These are phyloP conservation scores for Talaromyces thailandensis DNA, from an alignment of 495 filamentous ascomycete genomes.

Conservation along the genomic window DNA sequence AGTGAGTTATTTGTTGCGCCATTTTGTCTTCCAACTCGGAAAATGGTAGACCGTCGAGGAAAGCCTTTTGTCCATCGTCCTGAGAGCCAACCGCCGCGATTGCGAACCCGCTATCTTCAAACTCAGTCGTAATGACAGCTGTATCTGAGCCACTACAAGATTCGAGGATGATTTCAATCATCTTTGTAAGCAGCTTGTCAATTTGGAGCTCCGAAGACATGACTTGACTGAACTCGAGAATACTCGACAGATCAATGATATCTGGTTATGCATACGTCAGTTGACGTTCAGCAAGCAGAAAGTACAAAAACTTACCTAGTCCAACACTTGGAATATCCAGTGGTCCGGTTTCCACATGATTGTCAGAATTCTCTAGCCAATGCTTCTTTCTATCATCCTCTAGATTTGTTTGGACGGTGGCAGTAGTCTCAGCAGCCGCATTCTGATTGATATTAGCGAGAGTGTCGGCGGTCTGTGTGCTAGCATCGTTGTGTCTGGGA, in stretches of 20 bases:
- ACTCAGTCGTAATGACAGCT: conserved; percentile 69
- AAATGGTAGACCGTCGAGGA: conserved; percentile 56
- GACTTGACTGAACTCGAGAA: conserved; percentile 80
- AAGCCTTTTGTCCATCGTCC: conserved; percentile 47
- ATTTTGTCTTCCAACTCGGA: conserved; percentile 55
- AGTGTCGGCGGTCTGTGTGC: conserved; percentile 60
- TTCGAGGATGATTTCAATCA: conserved; percentile 84
- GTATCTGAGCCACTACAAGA: conserved; percentile 75
- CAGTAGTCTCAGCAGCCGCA: conserved; percentile 36
- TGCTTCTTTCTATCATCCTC: conserved; percentile 55
- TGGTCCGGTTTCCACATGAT: conserved; percentile 23
- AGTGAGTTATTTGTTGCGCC: conserved; percentile 70
- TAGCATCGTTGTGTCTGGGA: conserved; percentile 54
- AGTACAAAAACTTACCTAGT: conserved; percentile 18
- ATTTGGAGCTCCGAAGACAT: conserved; percentile 84
- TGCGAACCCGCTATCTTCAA: conserved; percentile 60
- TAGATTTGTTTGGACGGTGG: conserved; percentile 22
- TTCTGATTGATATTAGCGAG: conserved; percentile 43
- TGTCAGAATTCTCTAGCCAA: conserved; percentile 64
- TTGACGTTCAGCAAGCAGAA: conserved; percentile 18
- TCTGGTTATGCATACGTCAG: conserved; percentile 30
- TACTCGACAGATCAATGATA: conserved; percentile 80
- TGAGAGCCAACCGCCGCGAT: conserved; percentile 69
- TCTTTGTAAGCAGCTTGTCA: conserved; percentile 74
- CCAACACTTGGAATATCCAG: conserved; percentile 38